Evolutionary conservation across 495 filamentous ascomycete species (phyloP).

Genomic region (Penicillium soppii): DNA sequence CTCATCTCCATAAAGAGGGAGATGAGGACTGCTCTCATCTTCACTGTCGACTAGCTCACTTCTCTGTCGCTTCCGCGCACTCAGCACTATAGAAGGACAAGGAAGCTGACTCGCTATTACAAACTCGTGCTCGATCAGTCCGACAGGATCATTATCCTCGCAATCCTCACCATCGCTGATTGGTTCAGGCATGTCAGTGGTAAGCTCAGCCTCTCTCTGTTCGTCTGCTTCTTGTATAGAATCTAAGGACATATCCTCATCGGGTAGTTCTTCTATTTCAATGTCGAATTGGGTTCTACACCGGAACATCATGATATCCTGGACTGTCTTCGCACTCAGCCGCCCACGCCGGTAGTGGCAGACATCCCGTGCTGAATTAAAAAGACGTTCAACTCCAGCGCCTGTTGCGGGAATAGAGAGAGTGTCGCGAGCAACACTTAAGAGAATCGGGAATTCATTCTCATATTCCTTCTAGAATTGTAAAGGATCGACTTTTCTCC

Average conservation of each 20-base stretch:
- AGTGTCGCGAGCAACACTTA: neutral
- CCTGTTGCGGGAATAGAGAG: neutral
- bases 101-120: too few species aligned
- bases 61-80: too few species aligned
- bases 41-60: too few species aligned
- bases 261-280: too few species aligned
- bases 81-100: too few species aligned
- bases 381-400: slow-evolving; percentile 6
- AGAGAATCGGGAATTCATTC: neutral
- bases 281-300: slow-evolving; percentile 1
- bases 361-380: slow-evolving; percentile 6
- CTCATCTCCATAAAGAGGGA: too few species aligned
- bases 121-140: neutral
- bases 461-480: neutral
- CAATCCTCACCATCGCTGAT: neutral
- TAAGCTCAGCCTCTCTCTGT: too few species aligned
- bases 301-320: slow-evolving; percentile 1
- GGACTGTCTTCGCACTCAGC: neutral
- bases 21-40: too few species aligned
- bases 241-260: too few species aligned
- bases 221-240: too few species aligned
- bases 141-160: neutral
- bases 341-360: neutral
- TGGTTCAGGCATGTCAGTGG: neutral
- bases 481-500: too few species aligned